A percentile compares a stretch with the other conserved stretches of the same genome.
phyloP scores from a whole-genome alignment of 345 rosid genomes.

The Lepidium aucheri region DNA sequence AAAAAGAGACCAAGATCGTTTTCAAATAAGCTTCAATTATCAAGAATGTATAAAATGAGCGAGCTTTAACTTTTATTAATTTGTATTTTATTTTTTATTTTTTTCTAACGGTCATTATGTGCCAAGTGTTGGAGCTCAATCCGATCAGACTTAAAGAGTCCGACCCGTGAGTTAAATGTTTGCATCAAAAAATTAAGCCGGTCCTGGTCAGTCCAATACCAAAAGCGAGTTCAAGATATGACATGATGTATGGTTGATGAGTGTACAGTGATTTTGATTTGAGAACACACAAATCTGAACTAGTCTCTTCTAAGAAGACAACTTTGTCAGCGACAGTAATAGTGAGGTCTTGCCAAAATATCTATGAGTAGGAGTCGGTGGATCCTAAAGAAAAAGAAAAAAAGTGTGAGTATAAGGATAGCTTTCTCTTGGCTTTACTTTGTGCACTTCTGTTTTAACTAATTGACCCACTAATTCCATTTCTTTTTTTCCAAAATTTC shows the following conservation, averaged over 20 bases:
- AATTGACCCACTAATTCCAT: slow-evolving; percentile 17
- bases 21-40: not conserved
- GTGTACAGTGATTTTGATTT: slow-evolving; percentile 30
- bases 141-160: not conserved
- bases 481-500: not conserved
- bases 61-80: not conserved
- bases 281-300: slow-evolving; percentile 1
- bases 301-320: slow-evolving; percentile 3
- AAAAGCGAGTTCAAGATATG: not conserved
- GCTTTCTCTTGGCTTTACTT: slow-evolving; percentile 1
- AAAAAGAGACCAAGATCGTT: slow-evolving; percentile 42
- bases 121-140: too few species aligned
- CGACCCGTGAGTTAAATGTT: not conserved
- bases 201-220: too few species aligned
- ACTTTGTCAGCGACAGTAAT: slow-evolving; percentile 12
- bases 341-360: slow-evolving; percentile 15
- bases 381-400: slow-evolving; percentile 2
- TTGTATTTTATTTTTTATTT: not conserved
- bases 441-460: slow-evolving; percentile 16
- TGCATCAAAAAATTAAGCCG: too few species aligned
- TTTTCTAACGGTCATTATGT: not conserved
- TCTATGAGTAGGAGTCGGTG: slow-evolving; percentile 11
- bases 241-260: slow-evolving; percentile 21
- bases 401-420: not conserved
- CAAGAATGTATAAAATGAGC: slow-evolving; percentile 5